Percentiles rank a stretch among this genome's conserved stretches.
Evolutionary conservation across 257 asterid genomes (phyloP).

Genomic region (Salvia miltiorrhiza): DNA sequence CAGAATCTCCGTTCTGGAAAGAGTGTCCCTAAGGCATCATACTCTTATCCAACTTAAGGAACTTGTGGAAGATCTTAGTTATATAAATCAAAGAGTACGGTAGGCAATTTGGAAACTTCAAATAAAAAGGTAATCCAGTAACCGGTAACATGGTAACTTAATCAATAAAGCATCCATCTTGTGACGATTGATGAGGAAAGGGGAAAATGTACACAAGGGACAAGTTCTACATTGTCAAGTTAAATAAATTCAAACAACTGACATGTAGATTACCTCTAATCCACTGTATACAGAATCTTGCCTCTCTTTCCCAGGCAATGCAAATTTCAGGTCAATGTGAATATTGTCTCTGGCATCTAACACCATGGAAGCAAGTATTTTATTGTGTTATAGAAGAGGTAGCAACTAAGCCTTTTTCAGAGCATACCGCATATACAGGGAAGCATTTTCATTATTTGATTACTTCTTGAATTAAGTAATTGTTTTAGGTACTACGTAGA

Average conservation of each 20-base stretch:
- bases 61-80: neutral
- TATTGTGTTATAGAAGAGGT: neutral
- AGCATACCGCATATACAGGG: neutral
- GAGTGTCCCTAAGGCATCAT: neutral
- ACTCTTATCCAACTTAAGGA: neutral
- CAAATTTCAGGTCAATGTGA: conserved; percentile 68
- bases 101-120: neutral
- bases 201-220: neutral
- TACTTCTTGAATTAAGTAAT: neutral
- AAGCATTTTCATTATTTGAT: neutral
- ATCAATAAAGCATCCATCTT: neutral
- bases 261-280: conserved; percentile 50
- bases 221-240: neutral
- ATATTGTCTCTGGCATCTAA: conserved; percentile 61
- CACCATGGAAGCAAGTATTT: conserved; percentile 8
- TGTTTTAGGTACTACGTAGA: conserved; percentile 4
- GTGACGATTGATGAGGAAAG: neutral
- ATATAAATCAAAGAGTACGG: neutral
- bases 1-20: neutral
- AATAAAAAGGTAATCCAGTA: neutral
- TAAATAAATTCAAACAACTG: neutral
- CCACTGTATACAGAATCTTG: conserved; percentile 98
- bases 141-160: neutral
- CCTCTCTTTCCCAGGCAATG: conserved; percentile 98
- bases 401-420: neutral